Evolutionary conservation across 192 early-diverging fungal species (phyloP).

Genomic region (Neocallimastix lanati): DNA sequence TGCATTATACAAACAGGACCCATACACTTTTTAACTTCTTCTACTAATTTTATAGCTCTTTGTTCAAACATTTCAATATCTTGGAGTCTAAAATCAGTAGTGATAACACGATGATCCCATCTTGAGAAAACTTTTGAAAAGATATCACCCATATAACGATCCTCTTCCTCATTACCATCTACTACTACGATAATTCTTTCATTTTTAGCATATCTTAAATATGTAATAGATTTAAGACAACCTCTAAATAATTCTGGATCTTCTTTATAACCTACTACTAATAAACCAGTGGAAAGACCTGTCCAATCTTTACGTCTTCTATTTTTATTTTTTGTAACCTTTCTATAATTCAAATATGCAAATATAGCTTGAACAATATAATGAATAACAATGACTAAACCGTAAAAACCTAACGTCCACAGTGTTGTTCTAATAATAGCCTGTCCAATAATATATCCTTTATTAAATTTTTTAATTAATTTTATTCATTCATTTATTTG

Average conservation of each 20-base stretch:
- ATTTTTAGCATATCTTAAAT: conserved; percentile 9
- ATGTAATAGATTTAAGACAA: conserved; percentile 2
- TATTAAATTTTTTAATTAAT: neutral
- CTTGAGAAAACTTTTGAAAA: conserved; percentile 10
- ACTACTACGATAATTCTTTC: conserved; percentile 11
- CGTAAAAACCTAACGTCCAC: neutral
- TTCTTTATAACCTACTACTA: conserved; percentile 11
- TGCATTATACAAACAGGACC: neutral
- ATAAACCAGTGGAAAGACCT: conserved; percentile 3
- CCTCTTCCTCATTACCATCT: conserved; percentile 10
- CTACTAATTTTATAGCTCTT: neutral
- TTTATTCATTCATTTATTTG: too few species aligned
- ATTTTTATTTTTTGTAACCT: neutral
- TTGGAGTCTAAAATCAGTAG: neutral
- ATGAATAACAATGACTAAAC: neutral
- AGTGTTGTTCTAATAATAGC: neutral
- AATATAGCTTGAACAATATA: neutral
- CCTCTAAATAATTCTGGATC: conserved; percentile 8
- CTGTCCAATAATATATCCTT: neutral
- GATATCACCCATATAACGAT: conserved; percentile 7
- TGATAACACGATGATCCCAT: conserved; percentile 3
- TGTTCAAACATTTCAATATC: neutral
- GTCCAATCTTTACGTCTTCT: neutral
- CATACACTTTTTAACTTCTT: neutral
- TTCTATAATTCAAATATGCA: neutral